These are phyloP conservation scores for Mycena polygramma DNA, from an alignment of 768 basidiomycete genomes.

Conservation along the genomic window DNA sequence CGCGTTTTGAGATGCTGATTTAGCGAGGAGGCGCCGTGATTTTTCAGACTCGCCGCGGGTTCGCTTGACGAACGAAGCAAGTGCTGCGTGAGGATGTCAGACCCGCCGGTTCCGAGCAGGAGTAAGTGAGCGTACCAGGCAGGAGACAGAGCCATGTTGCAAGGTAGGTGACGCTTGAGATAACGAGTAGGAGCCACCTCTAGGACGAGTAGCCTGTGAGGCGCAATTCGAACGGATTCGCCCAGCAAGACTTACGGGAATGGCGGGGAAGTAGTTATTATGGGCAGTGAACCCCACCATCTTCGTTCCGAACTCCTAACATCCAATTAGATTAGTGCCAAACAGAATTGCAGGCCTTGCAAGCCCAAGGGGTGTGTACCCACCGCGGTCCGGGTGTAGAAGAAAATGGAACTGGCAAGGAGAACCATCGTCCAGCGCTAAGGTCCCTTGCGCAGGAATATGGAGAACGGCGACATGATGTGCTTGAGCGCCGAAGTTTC, in stretches of 20 bases:
- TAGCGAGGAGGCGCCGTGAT: slow-evolving; percentile 2
- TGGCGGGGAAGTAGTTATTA: background rate
- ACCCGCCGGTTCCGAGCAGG: no score
- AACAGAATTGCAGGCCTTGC: no score
- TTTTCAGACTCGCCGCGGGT: slow-evolving; percentile 11
- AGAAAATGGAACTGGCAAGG: slow-evolving; percentile 9
- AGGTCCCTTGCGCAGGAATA: background rate
- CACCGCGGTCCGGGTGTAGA: slow-evolving; percentile 28
- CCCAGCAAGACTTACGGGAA: slow-evolving; percentile 8
- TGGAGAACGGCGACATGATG: slow-evolving; percentile 14
- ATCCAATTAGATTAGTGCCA: background rate
- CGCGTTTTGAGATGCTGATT: slow-evolving; percentile 15
- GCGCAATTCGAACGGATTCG: no score
- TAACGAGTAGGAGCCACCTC: slow-evolving; percentile 10
- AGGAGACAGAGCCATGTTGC: slow-evolving; percentile 1
- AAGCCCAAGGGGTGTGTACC: background rate
- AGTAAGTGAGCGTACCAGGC: background rate
- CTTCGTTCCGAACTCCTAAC: slow-evolving; percentile 2
- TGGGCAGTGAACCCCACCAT: background rate
- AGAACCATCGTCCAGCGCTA: background rate
- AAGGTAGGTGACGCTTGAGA: background rate
- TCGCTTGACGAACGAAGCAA: slow-evolving; percentile 1
- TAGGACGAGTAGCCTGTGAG: background rate
- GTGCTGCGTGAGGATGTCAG: background rate
- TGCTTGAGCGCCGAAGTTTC: background rate